Base-by-base conservation (phyloP, 2,329 filamentous ascomycete species). In the Fusarium udum region DNA sequence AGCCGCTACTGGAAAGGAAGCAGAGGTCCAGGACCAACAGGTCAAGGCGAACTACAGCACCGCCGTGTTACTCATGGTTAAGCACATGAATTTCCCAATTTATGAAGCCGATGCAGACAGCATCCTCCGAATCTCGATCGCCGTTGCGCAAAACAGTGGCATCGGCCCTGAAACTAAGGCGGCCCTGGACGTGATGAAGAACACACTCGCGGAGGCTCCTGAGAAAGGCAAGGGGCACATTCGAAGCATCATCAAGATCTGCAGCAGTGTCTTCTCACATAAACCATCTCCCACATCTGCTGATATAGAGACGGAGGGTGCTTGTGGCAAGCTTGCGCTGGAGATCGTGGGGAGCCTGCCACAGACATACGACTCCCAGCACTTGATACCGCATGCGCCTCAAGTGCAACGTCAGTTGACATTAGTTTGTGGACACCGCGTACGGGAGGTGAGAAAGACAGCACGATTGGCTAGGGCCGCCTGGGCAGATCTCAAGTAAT, bases 401-500 rank as follows among this genome's bases (percentile, higher is more conserved):
- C 80, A 80, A 59, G 82, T 89, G 48, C 82, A 85, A 67, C 81
- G 85, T 8, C 83, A 87, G 58, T 75, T 90, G 67, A 84, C 85
- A 4, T 74, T 81, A 14, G 87, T 87, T 3, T 88, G 87, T 56
- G 88, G 88, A 4, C 87, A 90, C 71, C 78, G 81, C 11, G 85
- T 88, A 14, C 82, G 89, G 49, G 87, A 88, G 67, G 83, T 90
- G 49, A 83, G 89, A 52, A 85, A 82, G 62, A 82, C 82, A 52
- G 88, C 88, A 24, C 82, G 87, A 59, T 73, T 79, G 65, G 87
- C 88, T 8, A 83, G 87, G 61, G 82, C 81, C 57, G 84, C 83
- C 12, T 90, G 88, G 88, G 80, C 80, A n/a, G 79, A 81, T 37
- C 68, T 83, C 58, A 82, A 79, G 59, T 80, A 64, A 78, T 16